phyloP scores from a whole-genome alignment of 495 filamentous ascomycete genomes.

The Aspergillus nanangensis region DNA sequence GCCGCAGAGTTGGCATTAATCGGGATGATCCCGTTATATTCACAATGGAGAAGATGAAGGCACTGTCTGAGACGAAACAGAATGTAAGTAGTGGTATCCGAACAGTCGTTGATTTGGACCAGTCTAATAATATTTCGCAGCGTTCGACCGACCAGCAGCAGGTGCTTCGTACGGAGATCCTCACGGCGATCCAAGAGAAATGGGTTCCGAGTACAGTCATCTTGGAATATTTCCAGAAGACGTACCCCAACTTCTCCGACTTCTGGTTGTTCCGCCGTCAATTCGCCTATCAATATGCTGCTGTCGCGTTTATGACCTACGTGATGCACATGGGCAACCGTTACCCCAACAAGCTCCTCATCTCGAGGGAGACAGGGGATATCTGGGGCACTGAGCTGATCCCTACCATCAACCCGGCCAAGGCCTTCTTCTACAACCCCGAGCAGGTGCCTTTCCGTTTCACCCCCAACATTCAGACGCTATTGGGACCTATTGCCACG shows the following conservation, averaged over 20 bases:
- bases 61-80: slow-evolving; percentile 63
- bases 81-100: slow-evolving; percentile 35
- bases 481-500: slow-evolving; percentile 92
- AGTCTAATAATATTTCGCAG: slow-evolving; percentile 33
- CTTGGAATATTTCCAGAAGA: slow-evolving; percentile 84
- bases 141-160: slow-evolving; percentile 61
- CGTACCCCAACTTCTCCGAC: slow-evolving; percentile 83
- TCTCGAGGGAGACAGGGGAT: slow-evolving; percentile 83
- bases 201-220: slow-evolving; percentile 78
- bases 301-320: slow-evolving; percentile 97
- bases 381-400: slow-evolving; percentile 96
- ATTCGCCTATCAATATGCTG: slow-evolving; percentile 94
- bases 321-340: slow-evolving; percentile 92
- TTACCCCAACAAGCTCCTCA: slow-evolving; percentile 90
- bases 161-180: slow-evolving; percentile 74
- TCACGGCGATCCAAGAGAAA: slow-evolving; percentile 84
- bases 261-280: slow-evolving; percentile 98
- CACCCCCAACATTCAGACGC: slow-evolving; percentile 89
- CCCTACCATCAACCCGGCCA: slow-evolving; percentile 70
- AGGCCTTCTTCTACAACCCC: slow-evolving; percentile 87
- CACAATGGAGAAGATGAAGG: slow-evolving; percentile 87
- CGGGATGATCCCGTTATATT: slow-evolving; percentile 95
- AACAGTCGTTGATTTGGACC: background rate
- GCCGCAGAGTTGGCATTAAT: slow-evolving; percentile 73
- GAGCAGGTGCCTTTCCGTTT: slow-evolving; percentile 96